These are phyloP conservation scores for Aspergillus pseudoglaucus DNA, from an alignment of 2,329 filamentous ascomycete genomes.

Conservation along the genomic window DNA sequence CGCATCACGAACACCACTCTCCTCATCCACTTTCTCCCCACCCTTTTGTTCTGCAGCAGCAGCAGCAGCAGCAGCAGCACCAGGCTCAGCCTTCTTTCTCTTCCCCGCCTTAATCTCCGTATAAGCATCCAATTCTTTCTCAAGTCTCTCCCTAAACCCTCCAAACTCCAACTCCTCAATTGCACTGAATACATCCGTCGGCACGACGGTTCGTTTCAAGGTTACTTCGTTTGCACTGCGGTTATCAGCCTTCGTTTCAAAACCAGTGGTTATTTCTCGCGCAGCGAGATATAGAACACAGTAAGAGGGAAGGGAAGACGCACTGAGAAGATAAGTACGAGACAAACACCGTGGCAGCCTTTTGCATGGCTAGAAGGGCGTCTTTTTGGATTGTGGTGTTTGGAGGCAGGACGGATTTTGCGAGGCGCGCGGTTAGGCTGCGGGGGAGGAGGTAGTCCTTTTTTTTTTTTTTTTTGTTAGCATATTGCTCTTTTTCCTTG, in stretches of 20 bases:
- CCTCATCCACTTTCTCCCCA: constrained; percentile 16
- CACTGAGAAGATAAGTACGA: constrained; percentile 57
- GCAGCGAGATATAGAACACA: neutral
- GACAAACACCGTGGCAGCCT: constrained; percentile 61
- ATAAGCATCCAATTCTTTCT: constrained; percentile 51
- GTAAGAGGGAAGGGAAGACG: constrained; percentile 18
- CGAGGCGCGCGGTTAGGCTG: constrained; percentile 55
- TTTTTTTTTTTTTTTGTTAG: neutral
- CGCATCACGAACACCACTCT: constrained; percentile 13
- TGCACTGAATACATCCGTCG: constrained; percentile 55
- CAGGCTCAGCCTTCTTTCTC: constrained; percentile 36
- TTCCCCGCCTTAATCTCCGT: constrained; percentile 40
- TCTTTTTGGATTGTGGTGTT: constrained; percentile 63
- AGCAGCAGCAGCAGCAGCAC: constrained; percentile 6
- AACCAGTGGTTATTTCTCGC: constrained; percentile 1
- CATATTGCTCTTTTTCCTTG: neutral
- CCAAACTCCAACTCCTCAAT: constrained; percentile 56
- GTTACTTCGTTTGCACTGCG: constrained; percentile 55
- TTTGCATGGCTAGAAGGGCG: constrained; percentile 57
- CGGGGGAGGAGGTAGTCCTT: constrained; percentile 57
- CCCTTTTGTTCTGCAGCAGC: constrained; percentile 6
- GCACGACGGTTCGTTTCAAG: constrained; percentile 56
- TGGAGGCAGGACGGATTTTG: constrained; percentile 57
- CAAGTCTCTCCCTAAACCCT: constrained; percentile 51
- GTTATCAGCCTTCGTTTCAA: neutral